Evolutionary conservation across 768 basidiomycete genomes (phyloP), one percentile per base, ranked within the genome.

Genomic region (Saitozyma sp.): DNA sequence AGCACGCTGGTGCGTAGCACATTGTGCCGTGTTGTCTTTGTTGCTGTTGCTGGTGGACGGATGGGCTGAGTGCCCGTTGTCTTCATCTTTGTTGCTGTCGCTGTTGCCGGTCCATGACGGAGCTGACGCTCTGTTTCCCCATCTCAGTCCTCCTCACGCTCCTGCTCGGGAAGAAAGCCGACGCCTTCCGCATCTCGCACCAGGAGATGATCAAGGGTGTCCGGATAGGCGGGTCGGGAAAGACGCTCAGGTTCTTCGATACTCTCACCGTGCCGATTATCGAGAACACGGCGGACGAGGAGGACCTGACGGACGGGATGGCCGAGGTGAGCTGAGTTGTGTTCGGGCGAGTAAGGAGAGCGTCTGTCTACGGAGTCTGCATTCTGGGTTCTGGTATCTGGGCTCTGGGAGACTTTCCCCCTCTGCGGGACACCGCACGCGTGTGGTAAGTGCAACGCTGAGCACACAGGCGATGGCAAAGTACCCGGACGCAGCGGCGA

Each of bases 201-300:
- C 90, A 91, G 78, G 91, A 93, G 86, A 93, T 93, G 92, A 94
- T 93, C 76, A 94, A 94, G 77, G 92, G 91, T 20, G 85, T 94
- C 50, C 84, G 90, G 9, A 75, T 86, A 14, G 89, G 85, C 6
- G 91, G 92, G 10, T 86, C 83, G n/a, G 90, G 89, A 1, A 78
- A 81, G n/a, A 84, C 90, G 0, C 75, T 92, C 65, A 88, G 89
- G 1, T 93, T 91, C 78, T 85, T 91, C 56, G 90, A 94, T 78
- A 92, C 89, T 5, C 84, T 93, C 9, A 86, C 86, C 56, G 82
- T 94, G 2, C 92, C 91, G 0, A 92, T 94, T 73, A 94, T 93
- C 63, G 88, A 91, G 68, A 94, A 93, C 72, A 94, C 92, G 0
- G 91, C 91, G 6, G 84, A 89, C 62, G 92, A 94, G 76, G 91